Evolutionary conservation across 768 basidiomycete genomes (phyloP).

Genomic region (Boletus tylopilopsis): DNA sequence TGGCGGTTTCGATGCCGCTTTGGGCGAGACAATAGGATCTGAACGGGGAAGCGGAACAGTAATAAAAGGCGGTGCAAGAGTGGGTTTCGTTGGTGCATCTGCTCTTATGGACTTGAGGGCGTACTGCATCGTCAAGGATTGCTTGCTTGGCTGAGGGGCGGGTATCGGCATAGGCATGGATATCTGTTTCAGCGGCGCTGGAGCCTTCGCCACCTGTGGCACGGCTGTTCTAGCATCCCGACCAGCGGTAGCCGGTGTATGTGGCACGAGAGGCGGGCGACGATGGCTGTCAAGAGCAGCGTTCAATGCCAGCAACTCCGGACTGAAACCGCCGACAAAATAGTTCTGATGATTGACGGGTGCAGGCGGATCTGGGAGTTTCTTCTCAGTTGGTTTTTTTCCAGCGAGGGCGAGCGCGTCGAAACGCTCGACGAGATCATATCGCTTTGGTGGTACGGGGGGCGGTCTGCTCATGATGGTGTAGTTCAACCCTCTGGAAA

Average conservation of each 20-base stretch:
- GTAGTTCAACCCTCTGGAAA: constrained; percentile 1
- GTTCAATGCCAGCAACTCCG: constrained; percentile 9
- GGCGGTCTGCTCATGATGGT: constrained; percentile 21
- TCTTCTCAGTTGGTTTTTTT: constrained; percentile 13
- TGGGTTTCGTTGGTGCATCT: constrained; percentile 10
- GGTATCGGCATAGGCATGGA: constrained; percentile 32
- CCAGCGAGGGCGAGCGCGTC: constrained; percentile 31
- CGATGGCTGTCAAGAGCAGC: constrained; percentile 4
- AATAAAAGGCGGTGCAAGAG: constrained; percentile 18
- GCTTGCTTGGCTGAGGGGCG: constrained; percentile 21
- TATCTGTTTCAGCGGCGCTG: constrained; percentile 6
- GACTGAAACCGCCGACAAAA: constrained; percentile 52
- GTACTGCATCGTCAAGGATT: constrained; percentile 20
- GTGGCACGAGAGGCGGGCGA: constrained; percentile 5
- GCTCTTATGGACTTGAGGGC: constrained; percentile 18
- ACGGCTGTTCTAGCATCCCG: constrained; percentile 1
- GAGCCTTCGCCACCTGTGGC: background rate
- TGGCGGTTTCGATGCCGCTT: background rate
- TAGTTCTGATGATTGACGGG: background rate
- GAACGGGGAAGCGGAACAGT: constrained; percentile 34
- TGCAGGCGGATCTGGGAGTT: constrained; percentile 8
- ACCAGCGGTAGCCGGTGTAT: constrained; percentile 1
- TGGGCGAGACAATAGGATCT: constrained; percentile 20
- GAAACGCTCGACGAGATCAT: constrained; percentile 33
- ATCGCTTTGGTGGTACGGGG: constrained; percentile 10